phyloP scores from a whole-genome alignment of 441 rosid genomes.

The Geranium incanum region DNA sequence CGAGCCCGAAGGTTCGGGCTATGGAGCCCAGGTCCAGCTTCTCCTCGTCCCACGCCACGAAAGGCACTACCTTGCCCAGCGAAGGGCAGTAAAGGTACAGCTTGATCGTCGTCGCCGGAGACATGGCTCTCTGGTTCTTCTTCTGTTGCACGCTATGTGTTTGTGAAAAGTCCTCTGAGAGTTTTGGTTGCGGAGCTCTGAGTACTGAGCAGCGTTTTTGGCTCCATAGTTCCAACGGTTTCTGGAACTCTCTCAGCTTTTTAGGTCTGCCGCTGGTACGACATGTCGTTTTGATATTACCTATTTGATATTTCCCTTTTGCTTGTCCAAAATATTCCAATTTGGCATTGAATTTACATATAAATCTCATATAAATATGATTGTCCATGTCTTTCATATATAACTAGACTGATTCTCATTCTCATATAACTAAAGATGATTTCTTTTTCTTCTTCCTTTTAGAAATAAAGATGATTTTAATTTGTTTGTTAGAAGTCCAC shows the following conservation, averaged over 20 bases:
- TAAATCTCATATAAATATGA: too few species aligned
- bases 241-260: slow-evolving; percentile 23
- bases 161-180: slow-evolving; percentile 1
- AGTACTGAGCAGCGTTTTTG: neutral
- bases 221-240: slow-evolving; percentile 18
- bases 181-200: neutral
- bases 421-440: too few species aligned
- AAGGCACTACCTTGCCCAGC: slow-evolving; percentile 33
- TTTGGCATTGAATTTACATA: too few species aligned
- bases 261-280: neutral
- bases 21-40: slow-evolving; percentile 60
- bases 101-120: slow-evolving; percentile 34
- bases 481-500: too few species aligned
- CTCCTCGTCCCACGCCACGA: slow-evolving; percentile 45
- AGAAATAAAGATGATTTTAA: too few species aligned
- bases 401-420: too few species aligned
- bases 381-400: too few species aligned
- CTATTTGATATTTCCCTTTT: too few species aligned
- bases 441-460: too few species aligned
- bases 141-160: neutral
- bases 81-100: slow-evolving; percentile 57
- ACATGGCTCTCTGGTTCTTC: neutral
- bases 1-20: slow-evolving; percentile 54
- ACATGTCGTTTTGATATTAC: neutral
- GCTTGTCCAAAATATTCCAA: too few species aligned